Evolutionary conservation across 345 rosid species (phyloP), one percentile per base, ranked within the genome.

Genomic region (Durio zibethinus): DNA sequence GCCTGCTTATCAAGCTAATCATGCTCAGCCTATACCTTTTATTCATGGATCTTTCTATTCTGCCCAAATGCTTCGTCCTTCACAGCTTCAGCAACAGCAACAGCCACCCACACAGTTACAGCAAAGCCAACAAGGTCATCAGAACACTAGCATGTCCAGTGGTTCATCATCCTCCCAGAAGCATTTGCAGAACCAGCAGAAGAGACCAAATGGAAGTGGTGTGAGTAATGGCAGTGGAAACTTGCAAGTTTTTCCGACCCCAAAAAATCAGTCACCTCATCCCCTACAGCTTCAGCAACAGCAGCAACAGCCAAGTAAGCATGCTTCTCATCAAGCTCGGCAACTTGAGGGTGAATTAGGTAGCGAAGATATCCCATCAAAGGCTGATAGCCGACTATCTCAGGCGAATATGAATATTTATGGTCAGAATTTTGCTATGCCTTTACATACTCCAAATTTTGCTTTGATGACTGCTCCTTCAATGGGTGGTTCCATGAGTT

Each of bases 1-100:
- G 0, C 89, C 97, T 36, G 70, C 89, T 56, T 96, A 90, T 57
- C 85, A 97, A 80, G 97, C 94, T 61, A 73, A 90, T 67, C 92
- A 87, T 82, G 87, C 87, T 50, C 97, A 87, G 85, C 83, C 91
- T 4, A 85, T 96, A 84, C 93, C 93, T 6, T 93, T 91, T 83
- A 92, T 89, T 79, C 93, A 87, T 82, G 94, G 97, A 57, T 73
- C 97, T 45, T 93, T 93, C 85, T 96, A 91, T 85, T 78, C 99
- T 63, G 86, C 99, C 35, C 99, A 90, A 79, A 93, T 96, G 93
- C 84, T 91, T 38, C 92, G 87, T 76, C 95, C 91, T 67, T 81
- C 97, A 1, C 94, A 86, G 75, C 90, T 90, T 79, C 97, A 84
- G 79, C 95, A 85, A 29, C 97, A 84, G 79, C 95, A 85, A 18